phyloP scores from a whole-genome alignment of 371 early-diverging fungal species.

The Haplosporangium sp. region DNA sequence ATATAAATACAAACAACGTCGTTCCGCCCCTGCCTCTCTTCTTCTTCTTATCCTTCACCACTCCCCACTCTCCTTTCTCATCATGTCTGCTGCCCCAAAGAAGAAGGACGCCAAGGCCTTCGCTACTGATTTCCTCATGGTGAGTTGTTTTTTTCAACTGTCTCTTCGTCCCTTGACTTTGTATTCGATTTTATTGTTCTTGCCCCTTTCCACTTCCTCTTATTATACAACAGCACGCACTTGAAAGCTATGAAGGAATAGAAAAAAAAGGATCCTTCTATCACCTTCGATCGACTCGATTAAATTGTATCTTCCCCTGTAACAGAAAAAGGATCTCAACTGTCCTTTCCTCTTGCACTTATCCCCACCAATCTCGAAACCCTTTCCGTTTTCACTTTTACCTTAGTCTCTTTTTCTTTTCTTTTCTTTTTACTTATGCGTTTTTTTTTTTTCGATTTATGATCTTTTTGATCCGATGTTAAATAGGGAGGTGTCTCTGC shows the following conservation, averaged over 20 bases:
- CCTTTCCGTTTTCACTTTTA: not conserved
- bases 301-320: not conserved
- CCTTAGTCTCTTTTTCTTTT: not conserved
- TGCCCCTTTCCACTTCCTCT: not conserved
- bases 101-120: conserved; percentile 51
- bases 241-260: not conserved
- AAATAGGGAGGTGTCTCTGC: conserved; percentile 86
- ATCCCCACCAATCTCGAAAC: not conserved
- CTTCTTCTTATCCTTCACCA: conserved; percentile 21
- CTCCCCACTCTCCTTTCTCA: conserved; percentile 27
- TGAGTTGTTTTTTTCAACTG: conserved; percentile 11
- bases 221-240: not conserved
- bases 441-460: not conserved
- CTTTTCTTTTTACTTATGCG: not conserved
- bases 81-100: conserved; percentile 44
- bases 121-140: conserved; percentile 51
- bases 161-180: not conserved
- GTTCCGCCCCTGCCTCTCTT: conserved; percentile 7
- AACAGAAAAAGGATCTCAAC: conserved; percentile 5
- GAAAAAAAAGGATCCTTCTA: conserved; percentile 1
- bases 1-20: conserved; percentile 3
- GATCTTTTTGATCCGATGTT: not conserved
- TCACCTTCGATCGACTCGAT: conserved; percentile 3
- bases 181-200: not conserved
- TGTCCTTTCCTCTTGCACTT: not conserved